phyloP scores from a whole-genome alignment of 495 filamentous ascomycete genomes.

The Collariella sp. region DNA sequence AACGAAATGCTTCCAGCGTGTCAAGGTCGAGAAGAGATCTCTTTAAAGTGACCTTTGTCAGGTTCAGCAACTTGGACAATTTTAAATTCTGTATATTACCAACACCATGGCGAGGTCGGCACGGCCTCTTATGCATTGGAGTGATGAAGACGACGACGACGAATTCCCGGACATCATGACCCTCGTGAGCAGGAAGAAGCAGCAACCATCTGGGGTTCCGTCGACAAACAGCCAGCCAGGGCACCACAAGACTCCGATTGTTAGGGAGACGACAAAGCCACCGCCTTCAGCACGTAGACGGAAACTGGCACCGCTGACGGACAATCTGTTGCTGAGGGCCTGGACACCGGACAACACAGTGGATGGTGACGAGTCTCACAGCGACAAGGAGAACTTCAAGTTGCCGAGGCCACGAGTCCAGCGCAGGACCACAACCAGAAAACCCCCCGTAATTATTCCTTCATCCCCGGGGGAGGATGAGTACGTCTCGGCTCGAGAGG shows the following conservation, averaged over 20 bases:
- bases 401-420: constrained; percentile 11
- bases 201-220: not conserved
- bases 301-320: constrained; percentile 16
- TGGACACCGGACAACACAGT: constrained; percentile 16
- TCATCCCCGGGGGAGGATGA: constrained; percentile 16
- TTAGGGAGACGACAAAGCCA: constrained; percentile 1
- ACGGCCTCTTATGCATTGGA: not conserved
- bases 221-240: not conserved
- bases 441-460: constrained; percentile 4
- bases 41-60: not conserved
- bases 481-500: constrained; percentile 19
- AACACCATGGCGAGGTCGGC: constrained; percentile 9
- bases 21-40: not conserved
- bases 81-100: not conserved
- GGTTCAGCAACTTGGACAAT: not conserved
- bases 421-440: constrained; percentile 18
- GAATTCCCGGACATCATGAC: constrained; percentile 31
- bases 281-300: constrained; percentile 14
- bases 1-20: not conserved
- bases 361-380: not conserved
- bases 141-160: constrained; percentile 16
- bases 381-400: not conserved
- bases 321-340: constrained; percentile 16
- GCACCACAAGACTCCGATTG: not conserved
- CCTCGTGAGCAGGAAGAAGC: constrained; percentile 1